Evolutionary conservation across 495 filamentous ascomycete species (phyloP).

Genomic region (Articulospora tetracladia): DNA sequence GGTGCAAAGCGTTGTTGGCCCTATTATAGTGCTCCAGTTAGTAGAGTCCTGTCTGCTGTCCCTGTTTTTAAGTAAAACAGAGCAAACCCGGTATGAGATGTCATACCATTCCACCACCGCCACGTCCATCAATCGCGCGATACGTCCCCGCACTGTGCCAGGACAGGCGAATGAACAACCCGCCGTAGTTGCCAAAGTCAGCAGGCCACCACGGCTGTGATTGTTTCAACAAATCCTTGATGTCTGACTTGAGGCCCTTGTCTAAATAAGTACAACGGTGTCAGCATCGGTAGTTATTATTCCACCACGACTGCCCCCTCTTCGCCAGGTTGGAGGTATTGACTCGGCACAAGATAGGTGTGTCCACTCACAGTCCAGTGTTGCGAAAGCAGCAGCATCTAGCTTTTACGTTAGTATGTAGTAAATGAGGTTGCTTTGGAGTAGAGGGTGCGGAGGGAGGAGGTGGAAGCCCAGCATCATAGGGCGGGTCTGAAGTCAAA

Average conservation of each 20-base stretch:
- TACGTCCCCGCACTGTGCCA: conserved; percentile 21
- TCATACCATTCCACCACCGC: conserved; percentile 14
- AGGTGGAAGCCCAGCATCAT: too few relatives aligned
- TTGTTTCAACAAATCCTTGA: conserved; percentile 9
- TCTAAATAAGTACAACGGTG: neutral
- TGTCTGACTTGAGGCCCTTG: conserved; percentile 8
- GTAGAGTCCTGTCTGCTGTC: neutral
- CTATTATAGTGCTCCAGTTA: neutral
- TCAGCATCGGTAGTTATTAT: neutral
- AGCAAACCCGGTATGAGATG: neutral
- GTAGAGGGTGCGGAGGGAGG: too few relatives aligned
- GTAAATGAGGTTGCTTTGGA: too few relatives aligned
- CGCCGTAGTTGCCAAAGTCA: conserved; percentile 16
- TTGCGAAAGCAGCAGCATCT: conserved; percentile 15
- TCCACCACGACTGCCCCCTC: too few relatives aligned
- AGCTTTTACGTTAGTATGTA: too few relatives aligned
- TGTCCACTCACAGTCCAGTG: conserved; percentile 5
- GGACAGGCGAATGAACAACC: conserved; percentile 17
- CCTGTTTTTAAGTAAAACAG: neutral
- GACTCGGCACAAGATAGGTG: neutral
- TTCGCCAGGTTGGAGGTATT: too few relatives aligned
- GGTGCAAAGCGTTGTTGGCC: conserved; percentile 19
- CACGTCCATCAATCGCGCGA: conserved; percentile 18
- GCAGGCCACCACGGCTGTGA: conserved; percentile 20
- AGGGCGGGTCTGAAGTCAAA: too few relatives aligned